Conservation (phyloP, 345 rosid species). For the Aegle marmelos region DNA sequence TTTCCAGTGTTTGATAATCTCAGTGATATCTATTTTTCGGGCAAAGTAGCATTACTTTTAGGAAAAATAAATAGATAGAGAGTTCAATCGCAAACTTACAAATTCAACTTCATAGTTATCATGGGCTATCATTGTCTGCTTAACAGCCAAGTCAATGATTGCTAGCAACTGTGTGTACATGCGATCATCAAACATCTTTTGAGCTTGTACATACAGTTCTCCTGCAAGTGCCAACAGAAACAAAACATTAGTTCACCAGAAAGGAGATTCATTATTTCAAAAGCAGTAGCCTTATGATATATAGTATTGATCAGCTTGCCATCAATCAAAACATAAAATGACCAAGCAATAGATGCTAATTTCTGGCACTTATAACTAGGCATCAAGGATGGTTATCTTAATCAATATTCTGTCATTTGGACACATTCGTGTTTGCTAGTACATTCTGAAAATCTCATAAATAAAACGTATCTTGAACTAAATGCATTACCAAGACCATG, state of each 20-base stretch:
- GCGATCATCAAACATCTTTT: conserved; percentile 73
- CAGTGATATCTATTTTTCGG: too few relatives aligned
- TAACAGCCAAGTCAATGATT: conserved; percentile 62
- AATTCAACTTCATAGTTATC: conserved; percentile 73
- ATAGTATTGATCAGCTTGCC: not conserved
- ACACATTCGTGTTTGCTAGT: not conserved
- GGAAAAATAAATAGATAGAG: not conserved
- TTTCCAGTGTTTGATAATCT: too few relatives aligned
- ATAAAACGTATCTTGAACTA: conserved; percentile 5
- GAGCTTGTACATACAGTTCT: conserved; percentile 82
- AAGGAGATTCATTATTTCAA: not conserved
- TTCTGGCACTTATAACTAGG: not conserved
- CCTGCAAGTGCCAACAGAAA: conserved; percentile 46
- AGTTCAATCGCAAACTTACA: conserved; percentile 44
- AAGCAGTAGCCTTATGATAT: not conserved
- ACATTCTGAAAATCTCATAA: not conserved
- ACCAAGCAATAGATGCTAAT: not conserved
- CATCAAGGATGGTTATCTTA: not conserved
- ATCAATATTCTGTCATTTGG: not conserved
- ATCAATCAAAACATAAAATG: conserved; percentile 8
- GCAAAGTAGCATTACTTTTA: too few relatives aligned
- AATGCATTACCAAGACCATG: conserved; percentile 74
- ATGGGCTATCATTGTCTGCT: conserved; percentile 45
- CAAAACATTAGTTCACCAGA: conserved; percentile 12
- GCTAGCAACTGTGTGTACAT: conserved; percentile 77